Evolutionary conservation across 371 early-diverging fungal species (phyloP).

Genomic region (Syncephalastrum monosporum): DNA sequence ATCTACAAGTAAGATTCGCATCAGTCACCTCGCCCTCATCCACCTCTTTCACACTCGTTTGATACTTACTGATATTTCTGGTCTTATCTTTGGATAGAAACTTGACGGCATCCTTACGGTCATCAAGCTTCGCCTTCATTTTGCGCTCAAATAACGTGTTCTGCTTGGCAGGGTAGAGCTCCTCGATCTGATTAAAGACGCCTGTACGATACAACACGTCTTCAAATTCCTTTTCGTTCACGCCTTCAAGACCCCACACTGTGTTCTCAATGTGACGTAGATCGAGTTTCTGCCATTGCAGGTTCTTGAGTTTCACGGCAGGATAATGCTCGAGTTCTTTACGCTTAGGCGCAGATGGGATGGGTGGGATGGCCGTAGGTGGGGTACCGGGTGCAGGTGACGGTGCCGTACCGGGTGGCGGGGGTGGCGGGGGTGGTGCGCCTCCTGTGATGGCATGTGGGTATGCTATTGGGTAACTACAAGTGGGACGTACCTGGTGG

Average conservation of each 20-base stretch:
- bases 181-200: conserved; percentile 38
- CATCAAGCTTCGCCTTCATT: conserved; percentile 31
- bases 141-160: conserved; percentile 40
- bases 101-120: conserved; percentile 39
- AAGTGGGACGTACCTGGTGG: conserved; percentile 19
- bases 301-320: conserved; percentile 40
- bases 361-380: conserved; percentile 2
- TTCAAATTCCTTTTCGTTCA: conserved; percentile 38
- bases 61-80: conserved; percentile 37
- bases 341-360: conserved; percentile 30
- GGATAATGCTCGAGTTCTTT: conserved; percentile 45
- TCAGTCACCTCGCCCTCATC: neutral
- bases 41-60: neutral
- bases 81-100: conserved; percentile 42
- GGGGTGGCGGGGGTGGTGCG: conserved; percentile 12
- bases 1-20: conserved; percentile 5
- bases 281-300: conserved; percentile 51
- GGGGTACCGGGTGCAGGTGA: conserved; percentile 13
- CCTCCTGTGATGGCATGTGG: neutral
- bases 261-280: conserved; percentile 37
- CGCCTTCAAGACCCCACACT: conserved; percentile 33
- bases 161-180: conserved; percentile 40
- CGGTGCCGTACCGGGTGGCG: conserved; percentile 2
- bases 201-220: conserved; percentile 30
- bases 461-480: neutral